Evolutionary conservation across 2,329 filamentous ascomycete genomes (phyloP).

Genomic region (Didymella lethalis): DNA sequence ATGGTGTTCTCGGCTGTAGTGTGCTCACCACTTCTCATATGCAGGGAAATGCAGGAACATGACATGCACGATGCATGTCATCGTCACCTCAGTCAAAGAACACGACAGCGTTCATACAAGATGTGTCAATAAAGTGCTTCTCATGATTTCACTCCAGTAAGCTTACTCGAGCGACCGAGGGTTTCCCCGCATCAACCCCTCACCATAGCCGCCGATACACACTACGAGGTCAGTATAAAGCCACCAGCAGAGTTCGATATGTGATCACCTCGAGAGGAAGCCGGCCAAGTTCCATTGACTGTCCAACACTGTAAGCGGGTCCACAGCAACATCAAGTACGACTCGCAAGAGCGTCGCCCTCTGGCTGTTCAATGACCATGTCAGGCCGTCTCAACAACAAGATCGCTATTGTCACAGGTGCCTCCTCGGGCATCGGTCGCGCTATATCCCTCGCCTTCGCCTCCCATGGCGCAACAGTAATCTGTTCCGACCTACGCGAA

Average conservation of each 20-base stretch:
- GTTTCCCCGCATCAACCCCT: conserved; percentile 19
- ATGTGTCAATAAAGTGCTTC: neutral
- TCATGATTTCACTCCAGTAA: neutral
- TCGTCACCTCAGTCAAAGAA: neutral
- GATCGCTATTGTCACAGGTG: conserved; percentile 47
- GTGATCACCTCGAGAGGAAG: neutral
- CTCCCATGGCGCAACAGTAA: conserved; percentile 42
- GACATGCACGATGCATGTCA: neutral
- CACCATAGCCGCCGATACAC: conserved; percentile 5
- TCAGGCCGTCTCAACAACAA: conserved; percentile 37
- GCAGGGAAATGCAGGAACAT: neutral
- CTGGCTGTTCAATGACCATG: neutral
- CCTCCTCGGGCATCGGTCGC: conserved; percentile 47
- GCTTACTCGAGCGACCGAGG: conserved; percentile 21
- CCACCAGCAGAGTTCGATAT: neutral
- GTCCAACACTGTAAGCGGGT: neutral
- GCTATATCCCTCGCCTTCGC: conserved; percentile 45
- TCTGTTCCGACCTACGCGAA: conserved; percentile 44
- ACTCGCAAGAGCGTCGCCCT: neutral
- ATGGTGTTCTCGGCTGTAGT: neutral
- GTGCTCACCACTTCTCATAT: neutral
- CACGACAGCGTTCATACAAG: neutral
- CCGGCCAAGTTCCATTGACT: neutral
- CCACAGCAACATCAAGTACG: neutral
- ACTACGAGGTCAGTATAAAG: neutral